phyloP scores from a whole-genome alignment of 2,329 filamentous ascomycete genomes.

The Paecilomyces sp. region DNA sequence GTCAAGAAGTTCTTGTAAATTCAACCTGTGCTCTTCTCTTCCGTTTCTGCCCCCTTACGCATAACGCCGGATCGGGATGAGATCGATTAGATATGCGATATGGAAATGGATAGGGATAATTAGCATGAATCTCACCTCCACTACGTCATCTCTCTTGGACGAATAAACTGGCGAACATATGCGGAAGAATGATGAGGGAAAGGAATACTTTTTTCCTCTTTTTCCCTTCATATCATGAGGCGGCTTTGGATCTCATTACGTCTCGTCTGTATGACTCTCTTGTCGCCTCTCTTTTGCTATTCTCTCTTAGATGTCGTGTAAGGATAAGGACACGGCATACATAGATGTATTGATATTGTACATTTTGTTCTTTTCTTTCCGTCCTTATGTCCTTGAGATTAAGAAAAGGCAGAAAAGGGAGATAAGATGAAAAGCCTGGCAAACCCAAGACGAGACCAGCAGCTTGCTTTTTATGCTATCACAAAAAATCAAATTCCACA shows the following conservation, averaged over 20 bases:
- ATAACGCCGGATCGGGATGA: neutral
- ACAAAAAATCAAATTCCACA: neutral
- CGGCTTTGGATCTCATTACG: neutral
- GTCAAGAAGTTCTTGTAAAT: constrained; percentile 40
- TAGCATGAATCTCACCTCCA: neutral
- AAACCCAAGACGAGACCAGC: neutral
- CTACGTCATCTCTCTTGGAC: neutral
- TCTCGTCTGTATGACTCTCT: constrained; percentile 1
- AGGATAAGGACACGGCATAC: constrained; percentile 10
- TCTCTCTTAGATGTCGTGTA: neutral
- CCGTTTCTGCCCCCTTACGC: too few species aligned
- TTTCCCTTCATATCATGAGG: neutral
- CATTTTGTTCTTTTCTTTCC: constrained; percentile 7
- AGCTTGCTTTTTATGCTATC: constrained; percentile 1
- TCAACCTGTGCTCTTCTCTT: neutral
- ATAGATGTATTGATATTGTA: constrained; percentile 30
- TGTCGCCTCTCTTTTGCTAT: constrained; percentile 2
- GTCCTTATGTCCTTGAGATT: constrained; percentile 11
- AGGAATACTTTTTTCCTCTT: neutral
- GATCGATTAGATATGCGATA: neutral
- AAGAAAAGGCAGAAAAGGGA: constrained; percentile 5
- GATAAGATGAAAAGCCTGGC: constrained; percentile 5
- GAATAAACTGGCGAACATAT: neutral
- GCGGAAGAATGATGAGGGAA: neutral
- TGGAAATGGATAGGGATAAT: neutral